Evolutionary conservation across 306 rosid species (phyloP), one percentile per base, ranked within the genome.

Genomic region (Amphicarpaea edgeworthii): DNA sequence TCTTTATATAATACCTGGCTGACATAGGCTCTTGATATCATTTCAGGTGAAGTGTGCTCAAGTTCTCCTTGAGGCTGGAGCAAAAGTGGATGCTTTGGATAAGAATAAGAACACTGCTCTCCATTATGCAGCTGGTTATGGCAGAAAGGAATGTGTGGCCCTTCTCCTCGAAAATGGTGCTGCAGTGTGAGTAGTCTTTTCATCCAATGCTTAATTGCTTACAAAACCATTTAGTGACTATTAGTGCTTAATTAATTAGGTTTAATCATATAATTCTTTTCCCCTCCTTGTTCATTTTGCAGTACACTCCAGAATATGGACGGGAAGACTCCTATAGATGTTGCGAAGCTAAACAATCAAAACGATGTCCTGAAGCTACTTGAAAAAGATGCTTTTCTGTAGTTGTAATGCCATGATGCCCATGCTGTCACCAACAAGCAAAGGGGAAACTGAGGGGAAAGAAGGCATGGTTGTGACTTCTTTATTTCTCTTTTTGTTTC

Each of bases 81-180:
- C 97, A 3, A 89, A 85, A 62, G 99, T 92, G 53, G 96, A 96
- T 80, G 93, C 99, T 73, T 88, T 96, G 84, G 99, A 96, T 78
- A 92, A 86, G 85, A 96, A 96, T 41, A 96, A 96, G 79, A 96
- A 96, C 88, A 96, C 98, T 0, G 99, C 99, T 1, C 97, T 96
- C 79, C 99, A 96, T 84, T 96, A 96, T 30, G 99, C 99, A n/a
- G 97, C 97, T 28, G 99, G 99, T 81, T 96, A 96, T 61, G 99
- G 99, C 42, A 82, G 99, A 87, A 90, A 92, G 92, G 97, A 96
- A 41, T 96, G 99, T 4, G 99, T 96, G 70, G 96, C 98, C 15
- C 91, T 96, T 55, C 92, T 96, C 32, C 90, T 96, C 38, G 93
- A 92, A 78, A 92, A 87, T 50, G 98, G 99, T 7, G 97, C 99